Base-by-base conservation (phyloP, 805 yeast genomes). In the Metschnikowia picachoensis region DNA sequence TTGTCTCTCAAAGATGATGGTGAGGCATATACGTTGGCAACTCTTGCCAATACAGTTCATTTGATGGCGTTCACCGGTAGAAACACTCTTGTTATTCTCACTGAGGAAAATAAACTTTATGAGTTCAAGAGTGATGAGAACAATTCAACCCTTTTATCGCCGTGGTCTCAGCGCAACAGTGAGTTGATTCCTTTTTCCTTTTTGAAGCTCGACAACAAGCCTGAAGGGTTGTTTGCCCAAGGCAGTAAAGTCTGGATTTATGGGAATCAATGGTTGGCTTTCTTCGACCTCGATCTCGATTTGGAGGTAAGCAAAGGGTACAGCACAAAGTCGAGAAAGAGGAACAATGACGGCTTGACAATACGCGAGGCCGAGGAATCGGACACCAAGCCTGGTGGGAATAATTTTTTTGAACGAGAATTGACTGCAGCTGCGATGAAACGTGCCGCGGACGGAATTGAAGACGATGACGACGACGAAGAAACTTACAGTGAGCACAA, bases 251-350 rank as follows among this genome's bases (percentile, higher is more conserved):
- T 85, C 13, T 92, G 97, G 97, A 66, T 89, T n/a, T 90, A 87
- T 79, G 95, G 97, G 1, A 74, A 86, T 16, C 78, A 78, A 42
- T 92, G 96, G 95, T 54, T 91, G 13, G 78, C 85, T 4, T 86
- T 78, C 61, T 76, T 92, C 41, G 92, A 92, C 62, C 65, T 87
- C 52, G 62, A 74, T 8, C 60, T 73, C 43, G 79, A 84, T 57
- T 63, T 82, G 42, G 85, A 87, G 12, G 64, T 74, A 15, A 56
- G 58, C 44, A 67, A 66, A 50, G 35, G 44, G 43, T 61, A 60
- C 43, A 51, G 51, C 7, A 8, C 35, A n/a, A 52, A 50, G 32
- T 48, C 61, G 17, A 66, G 75, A 45, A 77, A 76, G 59, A 67
- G 78, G 55, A 71, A 63, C 41, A 64, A 71, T 45, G 71, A 73